Evolutionary conservation across 805 yeast species (phyloP), one percentile per base, ranked within the genome.

Genomic region (Zygotorulaspora danielsina): DNA sequence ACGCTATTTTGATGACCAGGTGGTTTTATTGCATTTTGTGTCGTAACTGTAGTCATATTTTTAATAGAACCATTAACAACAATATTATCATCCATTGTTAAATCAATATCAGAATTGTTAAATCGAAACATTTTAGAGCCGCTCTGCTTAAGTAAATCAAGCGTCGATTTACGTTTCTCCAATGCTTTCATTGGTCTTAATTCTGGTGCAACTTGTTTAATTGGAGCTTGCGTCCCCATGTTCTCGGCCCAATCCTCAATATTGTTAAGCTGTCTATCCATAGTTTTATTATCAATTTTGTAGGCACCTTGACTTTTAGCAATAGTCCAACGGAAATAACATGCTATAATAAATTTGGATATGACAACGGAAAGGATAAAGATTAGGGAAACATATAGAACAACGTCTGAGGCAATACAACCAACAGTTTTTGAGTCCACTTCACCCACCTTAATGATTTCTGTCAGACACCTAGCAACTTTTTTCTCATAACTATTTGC

Each of bases 401-500:
- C 96, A 27, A 89, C 79, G 39, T 79, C 68, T 0, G 97, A 87
- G 0, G 96, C 95, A 55, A 93, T 79, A 66, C 98, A 93, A 5
- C 98, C 98, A 54, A 93, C 78, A 5, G 95, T 79, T 26, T 84
- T 85, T 2, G 89, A 78, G 57, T 93, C 97, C 29, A 93, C 76
- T 34, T 78, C 79, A 16, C 98, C 98, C 11, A 90, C 95, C 63
- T 83, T 86, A 36, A 84, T 70, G 38, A 87, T 84, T 62, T 93
- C 97, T 8, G 81, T 68, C 39, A 93, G 67, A 62, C 98, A 93
- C 53, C 79, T 76, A 5, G 93, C 95, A 4, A 79, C 76, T 54
- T 75, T 72, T 42, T 89, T 75, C n/a, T 73, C 76, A 22, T 78
- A 70, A 21, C 79, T 75, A 25, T 84, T 75, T 39, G 81, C 69